Evolutionary conservation across 2,329 filamentous ascomycete species (phyloP), one percentile per base, ranked within the genome.

Genomic region (Ilyonectria robusta): DNA sequence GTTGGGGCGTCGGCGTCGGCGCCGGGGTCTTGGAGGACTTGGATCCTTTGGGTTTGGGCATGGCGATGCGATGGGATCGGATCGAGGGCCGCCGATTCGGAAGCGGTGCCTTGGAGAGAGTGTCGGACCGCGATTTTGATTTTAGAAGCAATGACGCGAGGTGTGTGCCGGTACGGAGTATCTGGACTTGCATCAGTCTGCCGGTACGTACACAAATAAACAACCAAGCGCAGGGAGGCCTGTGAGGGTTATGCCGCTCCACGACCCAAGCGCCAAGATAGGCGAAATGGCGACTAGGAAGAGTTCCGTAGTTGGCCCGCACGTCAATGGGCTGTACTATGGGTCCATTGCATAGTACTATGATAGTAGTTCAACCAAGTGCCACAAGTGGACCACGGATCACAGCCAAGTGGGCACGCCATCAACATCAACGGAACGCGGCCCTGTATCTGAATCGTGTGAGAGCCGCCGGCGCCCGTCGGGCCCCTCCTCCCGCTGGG

Each of bases 41-140:
- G 62, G 74, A 65, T 7, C 72, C 62, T 69, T 79, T 81, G 50
- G 75, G 71, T 54, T 79, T 82, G n/a, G 79, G 72, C 80, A 81
- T 81, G 29, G 54, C 70, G 42, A 9, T 13, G 29, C 26, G 47
- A 44, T 21, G 35, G 50, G 35, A 44, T 35, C 8, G 19, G 31
- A 21, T 53, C n/a, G 29, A 50, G 47, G 31, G 31, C 4, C n/a
- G 46, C 15, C 17, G 47, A 50, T 17, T 29, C 13, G 23, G 23
- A 50, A 13, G 5, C 47, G 15, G n/a, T n/a, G 47, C 29, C 47
- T 15, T n/a, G 7, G 13, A 50, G 2, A 2, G 23, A 6, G 48
- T 19, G 9, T 35, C 21, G 48, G 29, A 7, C 17, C 23, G 21
- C 17, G 13, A 31, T 5, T 53, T 31, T 23, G 19, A 21, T n/a